phyloP scores from a whole-genome alignment of 345 rosid species.

The Luvunga scandens region DNA sequence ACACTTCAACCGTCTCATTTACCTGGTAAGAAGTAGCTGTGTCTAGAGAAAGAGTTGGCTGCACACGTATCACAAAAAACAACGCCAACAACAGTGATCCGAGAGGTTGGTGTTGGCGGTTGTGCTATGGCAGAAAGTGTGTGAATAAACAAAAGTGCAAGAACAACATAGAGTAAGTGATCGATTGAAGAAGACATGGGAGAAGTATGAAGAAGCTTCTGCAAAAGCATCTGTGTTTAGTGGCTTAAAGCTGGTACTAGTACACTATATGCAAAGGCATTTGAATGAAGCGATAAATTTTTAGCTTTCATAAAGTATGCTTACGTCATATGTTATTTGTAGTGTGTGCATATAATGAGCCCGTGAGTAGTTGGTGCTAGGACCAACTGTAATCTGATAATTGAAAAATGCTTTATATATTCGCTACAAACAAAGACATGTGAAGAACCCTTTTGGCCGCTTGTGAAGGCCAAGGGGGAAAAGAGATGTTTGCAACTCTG shows the following conservation, averaged over 20 bases:
- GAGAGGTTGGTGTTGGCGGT: conserved; percentile 37
- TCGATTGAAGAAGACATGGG: conserved; percentile 42
- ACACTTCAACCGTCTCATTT: background rate
- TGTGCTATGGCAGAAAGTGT: conserved; percentile 21
- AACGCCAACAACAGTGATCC: conserved; percentile 69
- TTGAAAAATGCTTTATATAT: conserved; percentile 27
- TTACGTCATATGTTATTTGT: too few relatives aligned
- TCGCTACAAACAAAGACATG: conserved; percentile 87
- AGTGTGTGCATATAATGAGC: conserved; percentile 30
- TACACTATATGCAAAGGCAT: conserved; percentile 6
- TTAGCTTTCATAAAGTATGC: conserved; percentile 14
- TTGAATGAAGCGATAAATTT: background rate
- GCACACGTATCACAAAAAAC: conserved; percentile 80
- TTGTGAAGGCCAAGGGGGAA: conserved; percentile 18
- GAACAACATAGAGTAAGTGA: conserved; percentile 36
- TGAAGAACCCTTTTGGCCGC: conserved; percentile 52
- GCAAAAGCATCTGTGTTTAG: conserved; percentile 6
- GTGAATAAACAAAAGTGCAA: conserved; percentile 35
- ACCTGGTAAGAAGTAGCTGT: conserved; percentile 94
- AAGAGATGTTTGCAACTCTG: background rate
- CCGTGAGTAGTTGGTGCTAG: conserved; percentile 68
- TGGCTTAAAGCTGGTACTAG: background rate
- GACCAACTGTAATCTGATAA: conserved; percentile 39
- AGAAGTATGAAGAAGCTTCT: conserved; percentile 40
- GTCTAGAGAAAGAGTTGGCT: conserved; percentile 58